Percentiles rank a stretch among this genome's conserved stretches.
These are phyloP conservation scores for Aotearoamyces nothofagi DNA, from an alignment of 2,329 filamentous ascomycete species.

Conservation along the genomic window DNA sequence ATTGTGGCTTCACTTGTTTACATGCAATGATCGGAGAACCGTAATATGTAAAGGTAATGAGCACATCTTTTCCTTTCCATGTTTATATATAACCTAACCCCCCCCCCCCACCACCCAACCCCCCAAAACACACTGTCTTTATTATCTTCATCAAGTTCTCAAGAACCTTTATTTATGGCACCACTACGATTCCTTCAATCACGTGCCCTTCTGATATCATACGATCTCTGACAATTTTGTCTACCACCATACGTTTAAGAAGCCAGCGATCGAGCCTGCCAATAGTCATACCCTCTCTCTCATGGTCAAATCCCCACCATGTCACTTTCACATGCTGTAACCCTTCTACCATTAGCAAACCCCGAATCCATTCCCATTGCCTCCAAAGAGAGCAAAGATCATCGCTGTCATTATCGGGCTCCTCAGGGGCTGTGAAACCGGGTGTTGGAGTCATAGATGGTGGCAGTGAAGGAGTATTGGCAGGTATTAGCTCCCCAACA, in stretches of 20 bases:
- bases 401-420: background rate
- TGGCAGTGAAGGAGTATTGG: too few relatives aligned
- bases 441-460: background rate
- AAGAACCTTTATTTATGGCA: too few relatives aligned
- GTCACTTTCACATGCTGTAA: slow-evolving; percentile 10
- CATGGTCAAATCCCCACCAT: slow-evolving; percentile 10
- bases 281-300: slow-evolving; percentile 1
- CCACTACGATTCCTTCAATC: slow-evolving; percentile 6
- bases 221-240: slow-evolving; percentile 10
- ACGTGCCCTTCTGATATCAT: slow-evolving; percentile 12
- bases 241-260: slow-evolving; percentile 12
- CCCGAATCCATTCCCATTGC: slow-evolving; percentile 11
- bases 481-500: background rate
- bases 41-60: too few relatives aligned
- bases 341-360: slow-evolving; percentile 6
- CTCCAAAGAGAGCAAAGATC: slow-evolving; percentile 4
- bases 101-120: too few relatives aligned
- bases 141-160: too few relatives aligned
- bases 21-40: too few relatives aligned
- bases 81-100: too few relatives aligned
- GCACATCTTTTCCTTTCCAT: too few relatives aligned
- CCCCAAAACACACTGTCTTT: too few relatives aligned
- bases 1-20: too few relatives aligned
- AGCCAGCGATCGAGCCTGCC: slow-evolving; percentile 10
- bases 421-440: slow-evolving; percentile 1